These are phyloP conservation scores for Fusarium buxicola DNA, from an alignment of 2,329 filamentous ascomycete genomes.

Conservation along the genomic window DNA sequence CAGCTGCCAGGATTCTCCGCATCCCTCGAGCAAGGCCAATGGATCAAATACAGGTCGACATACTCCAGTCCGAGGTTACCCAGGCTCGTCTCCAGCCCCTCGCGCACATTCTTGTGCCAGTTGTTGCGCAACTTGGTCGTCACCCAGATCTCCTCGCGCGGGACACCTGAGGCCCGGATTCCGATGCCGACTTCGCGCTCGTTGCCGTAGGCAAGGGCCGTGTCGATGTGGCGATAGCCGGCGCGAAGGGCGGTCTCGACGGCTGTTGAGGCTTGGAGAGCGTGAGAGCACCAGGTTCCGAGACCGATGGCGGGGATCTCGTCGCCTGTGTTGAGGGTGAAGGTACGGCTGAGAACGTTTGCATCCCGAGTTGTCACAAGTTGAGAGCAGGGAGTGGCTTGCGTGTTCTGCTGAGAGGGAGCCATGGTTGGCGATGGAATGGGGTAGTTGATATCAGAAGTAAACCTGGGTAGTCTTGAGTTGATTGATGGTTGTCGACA, in stretches of 20 bases:
- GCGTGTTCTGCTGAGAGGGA: conserved; percentile 20
- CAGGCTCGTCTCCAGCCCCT: conserved; percentile 70
- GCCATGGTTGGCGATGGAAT: conserved; percentile 15
- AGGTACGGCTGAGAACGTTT: conserved; percentile 54
- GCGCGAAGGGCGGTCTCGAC: conserved; percentile 75
- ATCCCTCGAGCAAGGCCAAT: conserved; percentile 76
- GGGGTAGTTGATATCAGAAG: background rate
- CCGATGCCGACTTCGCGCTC: conserved; percentile 75
- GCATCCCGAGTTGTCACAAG: background rate
- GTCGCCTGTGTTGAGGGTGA: conserved; percentile 79
- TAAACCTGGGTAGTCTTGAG: background rate
- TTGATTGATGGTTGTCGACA: background rate
- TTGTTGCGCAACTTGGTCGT: conserved; percentile 88
- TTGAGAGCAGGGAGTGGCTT: background rate
- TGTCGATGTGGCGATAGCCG: conserved; percentile 83
- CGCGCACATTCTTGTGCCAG: conserved; percentile 76
- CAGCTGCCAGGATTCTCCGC: conserved; percentile 74
- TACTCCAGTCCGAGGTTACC: conserved; percentile 72
- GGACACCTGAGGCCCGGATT: conserved; percentile 72
- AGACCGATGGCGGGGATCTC: conserved; percentile 83
- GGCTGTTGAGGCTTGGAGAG: conserved; percentile 75
- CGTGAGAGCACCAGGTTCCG: conserved; percentile 82
- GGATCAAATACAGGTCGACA: conserved; percentile 77
- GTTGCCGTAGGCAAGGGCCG: conserved; percentile 82
- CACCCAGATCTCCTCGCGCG: conserved; percentile 74